phyloP scores from a whole-genome alignment of 2,329 filamentous ascomycete genomes.

The Berkeleyomyces rouxiae region DNA sequence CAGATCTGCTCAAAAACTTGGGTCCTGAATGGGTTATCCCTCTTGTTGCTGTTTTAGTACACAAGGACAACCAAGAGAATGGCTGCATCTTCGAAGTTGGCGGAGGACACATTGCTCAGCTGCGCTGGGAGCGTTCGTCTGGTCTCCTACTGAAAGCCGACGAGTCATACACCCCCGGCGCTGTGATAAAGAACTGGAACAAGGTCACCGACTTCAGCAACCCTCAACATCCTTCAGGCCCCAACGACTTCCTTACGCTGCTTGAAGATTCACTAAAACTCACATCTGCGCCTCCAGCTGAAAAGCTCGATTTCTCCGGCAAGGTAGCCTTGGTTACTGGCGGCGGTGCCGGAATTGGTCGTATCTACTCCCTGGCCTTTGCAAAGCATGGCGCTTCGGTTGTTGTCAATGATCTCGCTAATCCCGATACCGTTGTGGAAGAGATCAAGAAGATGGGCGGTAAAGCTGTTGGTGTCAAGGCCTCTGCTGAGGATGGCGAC shows the following conservation, averaged over 20 bases:
- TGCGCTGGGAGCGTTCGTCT: constrained; percentile 85
- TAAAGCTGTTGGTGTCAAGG: constrained; percentile 83
- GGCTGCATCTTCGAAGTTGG: constrained; percentile 89
- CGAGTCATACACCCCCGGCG: constrained; percentile 70
- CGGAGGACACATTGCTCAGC: constrained; percentile 79
- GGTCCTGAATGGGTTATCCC: constrained; percentile 94
- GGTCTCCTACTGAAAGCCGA: constrained; percentile 84
- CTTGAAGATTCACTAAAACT: constrained; percentile 73
- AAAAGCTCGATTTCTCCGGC: constrained; percentile 65
- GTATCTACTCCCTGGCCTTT: constrained; percentile 76
- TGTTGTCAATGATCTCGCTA: constrained; percentile 88
- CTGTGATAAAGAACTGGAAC: constrained; percentile 78
- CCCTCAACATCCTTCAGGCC: constrained; percentile 66
- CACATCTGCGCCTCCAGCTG: constrained; percentile 51
- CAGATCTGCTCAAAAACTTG: constrained; percentile 70
- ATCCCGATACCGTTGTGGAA: constrained; percentile 77
- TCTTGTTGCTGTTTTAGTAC: constrained; percentile 72
- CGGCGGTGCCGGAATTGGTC: constrained; percentile 78
- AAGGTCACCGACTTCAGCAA: constrained; percentile 73
- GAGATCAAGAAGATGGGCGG: constrained; percentile 86
- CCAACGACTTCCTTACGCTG: constrained; percentile 74
- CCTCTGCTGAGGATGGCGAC: constrained; percentile 83
- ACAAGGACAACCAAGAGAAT: constrained; percentile 75
- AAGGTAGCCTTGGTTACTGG: constrained; percentile 79
- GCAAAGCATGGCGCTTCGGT: constrained; percentile 69